Conservation (phyloP, 305 asterid genomes). For the Withania somnifera region DNA sequence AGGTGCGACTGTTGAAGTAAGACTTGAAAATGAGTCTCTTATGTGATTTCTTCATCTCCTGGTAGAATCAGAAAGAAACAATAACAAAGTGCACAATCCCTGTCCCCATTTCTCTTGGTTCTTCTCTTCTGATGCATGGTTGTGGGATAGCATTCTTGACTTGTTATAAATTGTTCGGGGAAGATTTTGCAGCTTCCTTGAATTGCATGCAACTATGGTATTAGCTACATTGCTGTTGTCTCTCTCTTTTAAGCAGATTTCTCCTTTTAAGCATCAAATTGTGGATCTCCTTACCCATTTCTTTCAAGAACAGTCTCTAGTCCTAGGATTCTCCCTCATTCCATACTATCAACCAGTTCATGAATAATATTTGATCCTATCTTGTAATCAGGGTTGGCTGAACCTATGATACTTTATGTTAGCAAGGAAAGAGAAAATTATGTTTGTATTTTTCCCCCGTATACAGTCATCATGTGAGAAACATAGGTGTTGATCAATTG, state of each 20-base stretch:
- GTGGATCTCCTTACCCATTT: background rate
- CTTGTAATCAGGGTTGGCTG: background rate
- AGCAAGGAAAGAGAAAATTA: background rate
- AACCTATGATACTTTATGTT: background rate
- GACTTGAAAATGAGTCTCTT: background rate
- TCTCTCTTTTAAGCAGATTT: background rate
- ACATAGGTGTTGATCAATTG: slow-evolving; percentile 4
- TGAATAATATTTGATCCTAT: background rate
- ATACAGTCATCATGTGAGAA: slow-evolving; percentile 15
- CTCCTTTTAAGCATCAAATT: background rate
- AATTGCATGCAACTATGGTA: background rate
- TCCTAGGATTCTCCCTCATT: background rate
- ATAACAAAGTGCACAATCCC: background rate
- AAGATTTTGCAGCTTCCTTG: background rate
- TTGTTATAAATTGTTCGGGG: background rate
- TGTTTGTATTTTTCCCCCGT: slow-evolving; percentile 4
- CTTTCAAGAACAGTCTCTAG: background rate
- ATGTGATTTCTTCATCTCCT: background rate
- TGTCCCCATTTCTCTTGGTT: background rate
- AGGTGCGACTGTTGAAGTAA: background rate
- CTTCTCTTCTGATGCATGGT: background rate
- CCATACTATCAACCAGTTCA: background rate
- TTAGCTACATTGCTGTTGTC: background rate
- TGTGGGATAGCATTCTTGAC: background rate
- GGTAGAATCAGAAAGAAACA: background rate